Evolutionary conservation across 805 yeast genomes (phyloP), one percentile per base, ranked within the genome.

Genomic region (Candida dendrica): DNA sequence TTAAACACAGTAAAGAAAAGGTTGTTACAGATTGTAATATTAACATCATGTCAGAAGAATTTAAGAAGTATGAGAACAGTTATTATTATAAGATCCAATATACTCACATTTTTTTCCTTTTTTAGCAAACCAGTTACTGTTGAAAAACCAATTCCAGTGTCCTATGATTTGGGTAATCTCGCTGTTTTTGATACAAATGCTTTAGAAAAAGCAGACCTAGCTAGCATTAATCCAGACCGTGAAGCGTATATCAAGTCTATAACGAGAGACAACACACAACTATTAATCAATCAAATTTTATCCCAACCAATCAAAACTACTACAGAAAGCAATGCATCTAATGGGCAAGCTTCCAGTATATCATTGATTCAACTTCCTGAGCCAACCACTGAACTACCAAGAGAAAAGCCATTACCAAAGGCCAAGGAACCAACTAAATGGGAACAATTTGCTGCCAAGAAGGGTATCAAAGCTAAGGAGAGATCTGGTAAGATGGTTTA

Each of bases 401-500:
- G 99, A 72, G 99, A 93, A 63, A 93, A 93, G 68, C 81, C 96
- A 38, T 66, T 93, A 55, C 98, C 98, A 45, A 90, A 89, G 66
- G 80, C 86, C 42, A 93, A 87, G 69, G 83, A 91, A 42, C 85
- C 81, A 53, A 90, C 98, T 50, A 89, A 82, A 68, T 93, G 99
- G 99, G 96, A 93, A 68, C 75, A 76, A 59, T 93, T 93, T 71
- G 99, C 99, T 49, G 84, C 84, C 45, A 86, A 79, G 74, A 93
- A 93, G 69, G 98, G 98, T 57, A 93, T 93, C 61, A 72, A 84
- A 65, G 76, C 95, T 66, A 90, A 86, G 72, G 86, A 85, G 46
- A 89, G 83, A 62, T 81, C 85, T 24, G 96, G 95, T 37, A 93
- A 87, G 67, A 71, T 82, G 76, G 88, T 86, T 1, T 93, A 69